Base-by-base conservation (phyloP, 805 yeast genomes). In the Yamadazyma insecticola region DNA sequence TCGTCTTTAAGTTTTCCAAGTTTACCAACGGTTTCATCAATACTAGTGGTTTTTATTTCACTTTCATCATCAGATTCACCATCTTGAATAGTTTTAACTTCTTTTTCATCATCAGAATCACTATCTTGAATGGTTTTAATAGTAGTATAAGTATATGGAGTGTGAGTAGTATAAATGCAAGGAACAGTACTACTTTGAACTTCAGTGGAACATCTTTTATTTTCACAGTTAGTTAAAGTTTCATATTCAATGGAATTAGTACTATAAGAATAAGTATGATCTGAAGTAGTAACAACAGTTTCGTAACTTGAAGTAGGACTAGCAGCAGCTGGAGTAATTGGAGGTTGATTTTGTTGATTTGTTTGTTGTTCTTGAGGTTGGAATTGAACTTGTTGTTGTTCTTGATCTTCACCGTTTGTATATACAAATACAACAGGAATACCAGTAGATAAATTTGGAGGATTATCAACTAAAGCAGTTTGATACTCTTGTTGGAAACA, bases 351-450 rank as follows among this genome's bases (percentile, higher is more conserved):
- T 13, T 23, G 19, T 8, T 13, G 18, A 14, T 8, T 24, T 13
- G 12, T 21, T 22, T 12, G 28, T 24, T 16, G n/a, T 15, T 4
- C 26, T 13, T 24, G 26, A 5, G 6, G 16, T 13, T 6, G 16
- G 26, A 6, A 13, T 24, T 7, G 16, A 11, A 15, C 26, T 11
- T 10, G 13, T 13, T 13, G 13, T 12, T 20, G 18, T 24, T 15
- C 33, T 20, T 5, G 22, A 13, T 2, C 35, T 8, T 21, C 10
- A 11, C 10, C 24, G 11, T 37, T 43, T 5, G 33, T 57, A 30
- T 57, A 51, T 11, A 56, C 61, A 27, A 60, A 48, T 2, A 50
- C 57, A n/a, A 60, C 34, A 11, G 49, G 47, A 20, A 60, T 56
- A 17, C 67, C 67, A 3, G 45, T 34, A 9, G 47, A 32, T 16